phyloP scores from a whole-genome alignment of 2,329 filamentous ascomycete species.

The Aureobasidium sp. region DNA sequence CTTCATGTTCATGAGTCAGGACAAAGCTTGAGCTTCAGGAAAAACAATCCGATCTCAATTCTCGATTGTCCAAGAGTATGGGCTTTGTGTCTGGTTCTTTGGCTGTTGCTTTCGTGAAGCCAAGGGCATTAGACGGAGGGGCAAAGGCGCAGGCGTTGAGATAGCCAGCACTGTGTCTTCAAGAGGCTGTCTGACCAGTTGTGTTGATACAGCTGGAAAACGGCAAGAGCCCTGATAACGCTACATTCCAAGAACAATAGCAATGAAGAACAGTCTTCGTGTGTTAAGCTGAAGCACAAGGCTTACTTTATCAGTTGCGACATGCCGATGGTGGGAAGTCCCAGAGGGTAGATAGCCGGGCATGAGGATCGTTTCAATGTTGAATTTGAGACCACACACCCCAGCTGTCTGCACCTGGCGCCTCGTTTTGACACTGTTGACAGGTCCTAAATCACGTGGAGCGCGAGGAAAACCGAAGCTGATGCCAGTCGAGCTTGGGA shows the following conservation, averaged over 20 bases:
- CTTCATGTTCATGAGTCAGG: too few relatives aligned
- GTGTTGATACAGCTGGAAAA: neutral
- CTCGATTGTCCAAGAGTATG: neutral
- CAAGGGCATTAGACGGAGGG: neutral
- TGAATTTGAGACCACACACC: neutral
- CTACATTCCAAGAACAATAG: neutral
- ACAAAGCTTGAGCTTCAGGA: too few relatives aligned
- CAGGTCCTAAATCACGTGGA: neutral
- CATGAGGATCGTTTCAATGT: neutral
- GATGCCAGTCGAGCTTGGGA: neutral
- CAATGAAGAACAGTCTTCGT: neutral
- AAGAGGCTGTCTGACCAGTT: neutral
- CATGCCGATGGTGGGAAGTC: neutral
- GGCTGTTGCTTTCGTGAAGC: too few relatives aligned
- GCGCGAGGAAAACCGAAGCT: neutral
- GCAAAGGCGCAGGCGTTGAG: neutral
- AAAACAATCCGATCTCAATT: neutral
- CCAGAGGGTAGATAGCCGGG: neutral
- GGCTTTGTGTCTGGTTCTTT: neutral
- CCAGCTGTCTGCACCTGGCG: neutral
- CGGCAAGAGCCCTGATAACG: too few relatives aligned
- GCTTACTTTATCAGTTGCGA: neutral
- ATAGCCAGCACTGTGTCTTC: neutral
- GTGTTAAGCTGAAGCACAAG: neutral
- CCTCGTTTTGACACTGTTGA: neutral